phyloP scores from a whole-genome alignment of 225 moss, liverwort and hornwort genomes.

The Marchantia paleacea region DNA sequence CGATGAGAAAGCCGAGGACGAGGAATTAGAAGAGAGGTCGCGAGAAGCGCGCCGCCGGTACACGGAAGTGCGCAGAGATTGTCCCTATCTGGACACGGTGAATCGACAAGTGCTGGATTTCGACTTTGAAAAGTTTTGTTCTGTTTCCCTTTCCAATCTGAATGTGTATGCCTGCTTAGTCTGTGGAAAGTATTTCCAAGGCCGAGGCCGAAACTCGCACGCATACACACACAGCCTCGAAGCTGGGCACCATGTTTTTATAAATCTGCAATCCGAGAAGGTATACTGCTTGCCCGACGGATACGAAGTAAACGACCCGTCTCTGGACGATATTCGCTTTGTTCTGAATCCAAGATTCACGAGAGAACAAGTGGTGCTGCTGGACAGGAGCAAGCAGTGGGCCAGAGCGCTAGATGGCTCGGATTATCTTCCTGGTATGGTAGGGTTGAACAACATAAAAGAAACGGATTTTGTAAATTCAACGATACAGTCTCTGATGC shows the following conservation, averaged over 20 bases:
- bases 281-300: slow-evolving; percentile 98
- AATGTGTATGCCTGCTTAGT: slow-evolving; percentile 99
- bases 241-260: slow-evolving; percentile 96
- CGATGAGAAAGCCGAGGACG: slow-evolving; percentile 63
- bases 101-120: slow-evolving; percentile 92
- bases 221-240: slow-evolving; percentile 98
- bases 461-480: slow-evolving; percentile 95
- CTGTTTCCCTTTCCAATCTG: slow-evolving; percentile 96
- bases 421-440: slow-evolving; percentile 98
- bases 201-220: slow-evolving; percentile 89
- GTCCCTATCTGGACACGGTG: slow-evolving; percentile 95
- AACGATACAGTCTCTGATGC: slow-evolving; percentile 91
- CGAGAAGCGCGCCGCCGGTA: slow-evolving; percentile 60
- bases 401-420: slow-evolving; percentile 91
- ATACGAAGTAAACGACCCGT: slow-evolving; percentile 94
- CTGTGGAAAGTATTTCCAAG: slow-evolving; percentile 99
- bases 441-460: slow-evolving; percentile 94
- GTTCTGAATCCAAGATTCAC: slow-evolving; percentile 91
- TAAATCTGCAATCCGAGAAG: slow-evolving; percentile 96
- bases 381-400: slow-evolving; percentile 95
- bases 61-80: slow-evolving; percentile 88
- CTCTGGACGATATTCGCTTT: slow-evolving; percentile 92
- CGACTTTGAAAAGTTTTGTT: slow-evolving; percentile 99
- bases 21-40: slow-evolving; percentile 59
- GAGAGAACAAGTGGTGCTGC: slow-evolving; percentile 56